Conservation (phyloP, 2,329 filamentous ascomycete species). For the Botrytis elliptica region DNA sequence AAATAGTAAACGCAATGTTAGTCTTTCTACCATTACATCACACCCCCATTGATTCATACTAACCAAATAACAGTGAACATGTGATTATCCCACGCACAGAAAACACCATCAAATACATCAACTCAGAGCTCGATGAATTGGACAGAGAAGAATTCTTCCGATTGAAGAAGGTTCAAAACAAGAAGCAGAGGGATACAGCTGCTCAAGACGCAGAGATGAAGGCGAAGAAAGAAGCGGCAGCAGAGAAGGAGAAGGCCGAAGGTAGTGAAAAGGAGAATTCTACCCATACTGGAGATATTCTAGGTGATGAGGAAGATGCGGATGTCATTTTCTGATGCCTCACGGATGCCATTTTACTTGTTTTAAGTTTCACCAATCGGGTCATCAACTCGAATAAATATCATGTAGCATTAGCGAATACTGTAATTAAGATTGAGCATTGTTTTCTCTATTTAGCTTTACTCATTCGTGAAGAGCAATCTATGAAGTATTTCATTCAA, state of each 20-base stretch:
- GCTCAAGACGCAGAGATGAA: constrained; percentile 73
- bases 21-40: constrained; percentile 36
- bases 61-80: constrained; percentile 60
- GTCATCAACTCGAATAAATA: constrained; percentile 17
- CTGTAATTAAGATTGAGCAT: constrained; percentile 21
- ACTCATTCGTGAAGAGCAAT: background rate
- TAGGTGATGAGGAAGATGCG: constrained; percentile 74
- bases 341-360: background rate
- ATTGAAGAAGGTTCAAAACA: constrained; percentile 88
- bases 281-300: constrained; percentile 58
- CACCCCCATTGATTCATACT: constrained; percentile 19
- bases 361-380: background rate
- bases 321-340: constrained; percentile 75
- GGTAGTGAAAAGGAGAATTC: constrained; percentile 42
- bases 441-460: constrained; percentile 1
- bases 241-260: constrained; percentile 52
- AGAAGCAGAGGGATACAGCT: constrained; percentile 77
- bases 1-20: constrained; percentile 84
- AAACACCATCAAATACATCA: constrained; percentile 99
- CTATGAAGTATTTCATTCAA: constrained; percentile 20
- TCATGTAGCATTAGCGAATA: constrained; percentile 36
- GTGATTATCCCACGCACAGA: constrained; percentile 97
- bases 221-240: constrained; percentile 59
- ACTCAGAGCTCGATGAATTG: constrained; percentile 94
- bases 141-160: constrained; percentile 98